Evolutionary conservation across 176 grass and related monocot genomes (phyloP).

Genomic region (Carex myosuroides): DNA sequence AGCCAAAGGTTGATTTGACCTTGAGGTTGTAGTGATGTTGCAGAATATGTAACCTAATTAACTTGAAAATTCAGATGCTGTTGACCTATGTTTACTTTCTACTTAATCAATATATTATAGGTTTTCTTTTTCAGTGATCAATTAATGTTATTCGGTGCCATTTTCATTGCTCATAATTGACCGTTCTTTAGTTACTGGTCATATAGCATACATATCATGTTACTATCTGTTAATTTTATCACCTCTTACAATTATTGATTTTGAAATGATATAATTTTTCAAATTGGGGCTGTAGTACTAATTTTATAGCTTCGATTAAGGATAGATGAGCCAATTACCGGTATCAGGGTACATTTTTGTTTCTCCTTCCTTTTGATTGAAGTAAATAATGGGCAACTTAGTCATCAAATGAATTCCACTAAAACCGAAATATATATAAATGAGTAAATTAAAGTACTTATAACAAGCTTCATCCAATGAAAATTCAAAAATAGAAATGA

Average conservation of each 20-base stretch:
- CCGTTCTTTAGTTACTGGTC: not conserved
- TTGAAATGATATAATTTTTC: not conserved
- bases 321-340: not conserved
- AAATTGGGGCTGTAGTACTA: not conserved
- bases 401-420: not conserved
- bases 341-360: not conserved
- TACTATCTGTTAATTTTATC: not conserved
- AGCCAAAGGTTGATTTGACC: slow-evolving; percentile 20
- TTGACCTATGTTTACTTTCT: not conserved
- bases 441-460: not conserved
- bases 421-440: not conserved
- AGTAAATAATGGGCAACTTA: not conserved
- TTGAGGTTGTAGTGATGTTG: slow-evolving; percentile 10
- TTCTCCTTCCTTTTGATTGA: not conserved
- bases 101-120: slow-evolving; percentile 1
- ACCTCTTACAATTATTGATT: not conserved
- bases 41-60: not conserved
- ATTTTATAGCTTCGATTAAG: not conserved
- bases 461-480: not conserved
- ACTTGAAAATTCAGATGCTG: not conserved
- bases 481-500: not conserved
- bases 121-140: not conserved
- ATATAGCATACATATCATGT: not conserved
- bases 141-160: not conserved
- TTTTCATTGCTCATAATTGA: not conserved